A percentile compares a stretch with the other conserved stretches of the same genome.
phyloP scores from a whole-genome alignment of 2,329 filamentous ascomycete species.

The Knoxdaviesia capensis region DNA sequence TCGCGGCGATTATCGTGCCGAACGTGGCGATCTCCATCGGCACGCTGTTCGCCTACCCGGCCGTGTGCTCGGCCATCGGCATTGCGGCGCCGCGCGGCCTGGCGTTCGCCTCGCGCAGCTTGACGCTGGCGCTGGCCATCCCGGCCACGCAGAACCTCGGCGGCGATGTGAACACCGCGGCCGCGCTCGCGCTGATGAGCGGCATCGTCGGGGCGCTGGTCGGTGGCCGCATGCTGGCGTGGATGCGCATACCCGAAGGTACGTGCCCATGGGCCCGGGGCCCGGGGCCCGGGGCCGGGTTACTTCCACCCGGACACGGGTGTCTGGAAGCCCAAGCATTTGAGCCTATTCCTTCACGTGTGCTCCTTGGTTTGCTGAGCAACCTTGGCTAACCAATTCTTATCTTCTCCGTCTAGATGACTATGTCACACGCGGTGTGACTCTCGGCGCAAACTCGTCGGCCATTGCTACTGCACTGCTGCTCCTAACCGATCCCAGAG shows the following conservation, averaged over 20 bases:
- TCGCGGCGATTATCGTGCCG: conserved; percentile 31
- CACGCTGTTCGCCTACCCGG: conserved; percentile 37
- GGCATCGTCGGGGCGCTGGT: conserved; percentile 37
- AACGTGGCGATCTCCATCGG: conserved; percentile 28
- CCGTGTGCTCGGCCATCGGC: conserved; percentile 30
- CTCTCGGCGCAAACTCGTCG: conserved; percentile 37
- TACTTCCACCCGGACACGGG: no score
- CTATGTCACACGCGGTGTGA: conserved; percentile 42
- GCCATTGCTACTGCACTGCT: conserved; percentile 38
- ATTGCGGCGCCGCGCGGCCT: conserved; percentile 30
- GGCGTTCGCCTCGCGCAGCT: conserved; percentile 32
- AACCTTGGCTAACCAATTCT: neutral
- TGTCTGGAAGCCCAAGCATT: no score
- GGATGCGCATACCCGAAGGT: conserved; percentile 33
- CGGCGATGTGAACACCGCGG: conserved; percentile 33
- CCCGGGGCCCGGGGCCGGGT: no score
- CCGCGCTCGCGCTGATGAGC: conserved; percentile 36
- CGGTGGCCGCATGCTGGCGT: conserved; percentile 25
- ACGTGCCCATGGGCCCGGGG: conserved; percentile 4
- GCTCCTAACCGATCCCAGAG: conserved; percentile 33
- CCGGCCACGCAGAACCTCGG: conserved; percentile 35
- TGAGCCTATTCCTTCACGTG: no score
- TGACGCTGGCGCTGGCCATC: conserved; percentile 39
- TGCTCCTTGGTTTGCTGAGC: neutral
- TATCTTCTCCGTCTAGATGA: conserved; percentile 21